Evolutionary conservation across 1,139 yeast species (phyloP).

Genomic region (Hyphopichia burtonii): DNA sequence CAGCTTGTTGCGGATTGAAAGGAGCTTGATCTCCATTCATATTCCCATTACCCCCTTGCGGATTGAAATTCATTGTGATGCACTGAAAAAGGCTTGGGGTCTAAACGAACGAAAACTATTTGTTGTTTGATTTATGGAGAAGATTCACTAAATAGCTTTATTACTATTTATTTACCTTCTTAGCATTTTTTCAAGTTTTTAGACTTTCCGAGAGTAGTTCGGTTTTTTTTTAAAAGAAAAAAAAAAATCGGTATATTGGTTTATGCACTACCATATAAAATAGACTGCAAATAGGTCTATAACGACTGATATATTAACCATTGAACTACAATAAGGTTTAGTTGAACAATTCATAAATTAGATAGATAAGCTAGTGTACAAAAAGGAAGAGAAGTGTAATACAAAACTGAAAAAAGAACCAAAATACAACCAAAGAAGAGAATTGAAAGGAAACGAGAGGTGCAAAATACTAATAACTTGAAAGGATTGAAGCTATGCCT

Average conservation of each 20-base stretch:
- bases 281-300: background rate
- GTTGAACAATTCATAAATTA: background rate
- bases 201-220: background rate
- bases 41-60: constrained; percentile 2
- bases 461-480: background rate
- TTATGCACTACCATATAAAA: background rate
- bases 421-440: background rate
- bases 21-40: background rate
- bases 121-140: background rate
- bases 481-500: background rate
- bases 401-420: background rate
- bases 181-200: background rate
- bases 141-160: background rate
- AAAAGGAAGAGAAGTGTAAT: background rate
- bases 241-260: background rate
- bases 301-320: no score
- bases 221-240: background rate
- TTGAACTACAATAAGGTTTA: no score
- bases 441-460: background rate
- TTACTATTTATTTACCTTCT: background rate
- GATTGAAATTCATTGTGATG: constrained; percentile 9
- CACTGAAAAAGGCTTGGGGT: background rate
- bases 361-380: background rate
- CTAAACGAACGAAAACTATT: background rate
- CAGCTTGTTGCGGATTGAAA: constrained; percentile 13